A percentile compares a stretch with the other conserved stretches of the same genome.
Conservation (phyloP, 148 eudicot genomes). For the Heliamphora exappendiculata region DNA sequence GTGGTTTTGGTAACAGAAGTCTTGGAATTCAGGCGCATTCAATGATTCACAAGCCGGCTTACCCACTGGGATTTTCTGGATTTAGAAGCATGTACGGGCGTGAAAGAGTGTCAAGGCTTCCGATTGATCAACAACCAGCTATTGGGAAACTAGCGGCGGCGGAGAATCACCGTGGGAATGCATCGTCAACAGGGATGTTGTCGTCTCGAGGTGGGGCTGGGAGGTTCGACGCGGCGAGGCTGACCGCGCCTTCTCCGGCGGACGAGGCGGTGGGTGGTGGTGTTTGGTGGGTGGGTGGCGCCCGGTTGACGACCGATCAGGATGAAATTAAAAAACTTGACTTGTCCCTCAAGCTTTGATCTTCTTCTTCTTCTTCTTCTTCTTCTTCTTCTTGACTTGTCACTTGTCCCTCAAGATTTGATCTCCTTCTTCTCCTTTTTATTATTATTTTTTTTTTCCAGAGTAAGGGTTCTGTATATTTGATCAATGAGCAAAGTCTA, state of each 20-base stretch:
- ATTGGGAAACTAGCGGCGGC: constrained; percentile 40
- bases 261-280: constrained; percentile 19
- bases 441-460: too few relatives aligned
- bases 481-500: too few relatives aligned
- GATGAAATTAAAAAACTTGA: constrained; percentile 48
- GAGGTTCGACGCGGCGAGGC: constrained; percentile 24
- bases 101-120: constrained; percentile 49
- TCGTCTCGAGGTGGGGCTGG: constrained; percentile 34
- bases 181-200: constrained; percentile 7
- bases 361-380: too few relatives aligned
- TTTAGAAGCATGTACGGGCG: constrained; percentile 43
- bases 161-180: constrained; percentile 13
- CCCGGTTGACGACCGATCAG: constrained; percentile 25
- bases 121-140: constrained; percentile 58
- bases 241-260: too few relatives aligned
- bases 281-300: constrained; percentile 31
- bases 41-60: constrained; percentile 55
- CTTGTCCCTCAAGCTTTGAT: too few relatives aligned
- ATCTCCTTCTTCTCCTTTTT: too few relatives aligned
- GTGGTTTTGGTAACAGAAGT: too few relatives aligned
- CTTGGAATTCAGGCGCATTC: constrained; percentile 84
- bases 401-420: too few relatives aligned
- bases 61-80: constrained; percentile 21
- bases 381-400: too few relatives aligned
- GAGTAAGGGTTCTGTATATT: too few relatives aligned